Evolutionary conservation across 2,329 filamentous ascomycete genomes (phyloP).

Genomic region (Fusarium sarcochroum): DNA sequence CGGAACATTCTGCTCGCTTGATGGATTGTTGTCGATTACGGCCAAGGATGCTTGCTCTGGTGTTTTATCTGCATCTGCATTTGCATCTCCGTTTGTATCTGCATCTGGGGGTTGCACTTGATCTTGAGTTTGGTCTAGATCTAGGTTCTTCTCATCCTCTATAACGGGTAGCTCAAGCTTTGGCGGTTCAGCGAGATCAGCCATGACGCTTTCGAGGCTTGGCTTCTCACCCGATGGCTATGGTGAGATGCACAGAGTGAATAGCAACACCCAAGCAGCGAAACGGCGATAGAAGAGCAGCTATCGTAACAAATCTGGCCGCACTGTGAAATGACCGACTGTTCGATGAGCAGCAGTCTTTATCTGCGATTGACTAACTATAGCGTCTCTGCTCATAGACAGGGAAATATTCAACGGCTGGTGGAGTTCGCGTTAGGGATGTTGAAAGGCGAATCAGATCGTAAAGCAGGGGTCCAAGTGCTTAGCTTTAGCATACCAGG

Average conservation of each 20-base stretch:
- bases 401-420: slow-evolving; percentile 15
- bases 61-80: slow-evolving; percentile 6
- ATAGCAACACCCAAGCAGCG: not conserved
- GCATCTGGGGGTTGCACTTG: slow-evolving; percentile 17
- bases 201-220: slow-evolving; percentile 20
- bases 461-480: slow-evolving; percentile 26
- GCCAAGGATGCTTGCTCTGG: slow-evolving; percentile 10
- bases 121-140: slow-evolving; percentile 22
- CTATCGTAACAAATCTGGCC: not conserved
- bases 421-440: slow-evolving; percentile 25
- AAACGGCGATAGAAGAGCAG: not conserved
- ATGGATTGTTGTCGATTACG: slow-evolving; percentile 3
- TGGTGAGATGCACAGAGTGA: not conserved
- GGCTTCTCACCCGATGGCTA: slow-evolving; percentile 1
- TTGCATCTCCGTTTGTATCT: not conserved
- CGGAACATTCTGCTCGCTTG: slow-evolving; percentile 11
- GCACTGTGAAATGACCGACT: not conserved
- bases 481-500: slow-evolving; percentile 3
- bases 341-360: not conserved
- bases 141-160: slow-evolving; percentile 11
- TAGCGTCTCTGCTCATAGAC: slow-evolving; percentile 14
- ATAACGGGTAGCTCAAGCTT: slow-evolving; percentile 10
- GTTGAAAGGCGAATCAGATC: slow-evolving; percentile 16
- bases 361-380: not conserved
- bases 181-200: slow-evolving; percentile 18